A percentile compares a stretch with the other conserved stretches of the same genome.
phyloP scores from a whole-genome alignment of 345 rosid genomes.

The Durio zibethinus region DNA sequence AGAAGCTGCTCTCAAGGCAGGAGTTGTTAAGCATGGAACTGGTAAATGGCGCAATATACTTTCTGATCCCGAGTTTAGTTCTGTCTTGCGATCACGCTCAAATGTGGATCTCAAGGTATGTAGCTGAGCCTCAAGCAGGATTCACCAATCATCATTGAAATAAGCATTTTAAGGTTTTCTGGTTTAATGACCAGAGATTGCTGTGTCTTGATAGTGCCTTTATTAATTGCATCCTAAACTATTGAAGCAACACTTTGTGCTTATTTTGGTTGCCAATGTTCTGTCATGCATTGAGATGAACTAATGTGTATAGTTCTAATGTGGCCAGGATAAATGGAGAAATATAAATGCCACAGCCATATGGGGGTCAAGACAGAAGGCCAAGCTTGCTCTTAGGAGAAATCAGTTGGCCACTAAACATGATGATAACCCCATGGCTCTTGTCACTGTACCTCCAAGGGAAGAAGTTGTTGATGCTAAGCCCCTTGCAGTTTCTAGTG shows the following conservation, averaged over 20 bases:
- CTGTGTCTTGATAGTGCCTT: background rate
- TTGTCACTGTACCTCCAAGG: slow-evolving; percentile 36
- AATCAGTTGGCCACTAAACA: slow-evolving; percentile 41
- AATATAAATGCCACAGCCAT: slow-evolving; percentile 89
- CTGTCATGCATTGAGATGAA: slow-evolving; percentile 1
- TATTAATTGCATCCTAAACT: background rate
- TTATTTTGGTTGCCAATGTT: slow-evolving; percentile 7
- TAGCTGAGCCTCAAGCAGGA: background rate
- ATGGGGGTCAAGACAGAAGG: slow-evolving; percentile 91
- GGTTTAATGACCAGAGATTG: background rate
- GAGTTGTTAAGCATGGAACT: slow-evolving; percentile 86
- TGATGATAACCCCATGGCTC: slow-evolving; percentile 38
- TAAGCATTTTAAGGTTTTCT: background rate
- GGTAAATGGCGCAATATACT: slow-evolving; percentile 99
- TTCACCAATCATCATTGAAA: background rate
- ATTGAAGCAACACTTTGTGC: background rate
- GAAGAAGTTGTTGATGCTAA: slow-evolving; percentile 53
- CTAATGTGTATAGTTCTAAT: slow-evolving; percentile 19
- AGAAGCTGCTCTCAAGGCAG: slow-evolving; percentile 98
- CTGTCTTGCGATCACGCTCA: slow-evolving; percentile 68
- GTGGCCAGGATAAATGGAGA: slow-evolving; percentile 95
- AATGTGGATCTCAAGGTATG: slow-evolving; percentile 98
- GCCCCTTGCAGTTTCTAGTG: slow-evolving; percentile 52
- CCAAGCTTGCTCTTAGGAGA: slow-evolving; percentile 73
- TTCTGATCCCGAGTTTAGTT: slow-evolving; percentile 80